Conservation (phyloP, 1,284 basidiomycete genomes). For the Microbotryomycetes sp. region DNA sequence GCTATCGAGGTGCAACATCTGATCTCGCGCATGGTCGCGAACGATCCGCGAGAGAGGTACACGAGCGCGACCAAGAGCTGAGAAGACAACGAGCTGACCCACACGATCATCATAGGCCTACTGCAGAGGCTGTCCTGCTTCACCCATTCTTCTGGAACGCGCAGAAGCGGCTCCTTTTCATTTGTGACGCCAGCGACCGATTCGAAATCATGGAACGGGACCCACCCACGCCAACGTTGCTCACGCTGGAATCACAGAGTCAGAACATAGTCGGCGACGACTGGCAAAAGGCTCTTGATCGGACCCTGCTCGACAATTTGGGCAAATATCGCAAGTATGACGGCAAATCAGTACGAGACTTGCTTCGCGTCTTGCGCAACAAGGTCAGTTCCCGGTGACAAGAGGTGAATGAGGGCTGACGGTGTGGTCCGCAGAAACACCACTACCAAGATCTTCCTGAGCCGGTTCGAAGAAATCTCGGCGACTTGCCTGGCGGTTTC, state of each 20-base stretch:
- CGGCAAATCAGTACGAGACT: constrained; percentile 77
- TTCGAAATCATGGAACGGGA: constrained; percentile 97
- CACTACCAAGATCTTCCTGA: constrained; percentile 95
- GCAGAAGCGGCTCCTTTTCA: constrained; percentile 73
- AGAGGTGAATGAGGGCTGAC: neutral
- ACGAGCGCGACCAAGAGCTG: too few species aligned
- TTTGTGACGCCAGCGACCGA: constrained; percentile 93
- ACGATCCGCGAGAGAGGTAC: constrained; percentile 60
- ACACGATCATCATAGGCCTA: constrained; percentile 54
- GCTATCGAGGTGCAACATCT: constrained; percentile 75
- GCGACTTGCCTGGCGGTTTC: constrained; percentile 85
- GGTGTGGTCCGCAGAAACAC: constrained; percentile 62
- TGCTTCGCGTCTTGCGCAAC: constrained; percentile 85
- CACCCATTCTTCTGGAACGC: constrained; percentile 98
- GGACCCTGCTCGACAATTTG: constrained; percentile 81
- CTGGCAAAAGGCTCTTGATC: constrained; percentile 76
- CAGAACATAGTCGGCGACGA: constrained; percentile 59
- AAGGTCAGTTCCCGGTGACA: constrained; percentile 56
- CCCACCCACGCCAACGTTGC: constrained; percentile 68
- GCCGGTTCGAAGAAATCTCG: constrained; percentile 75
- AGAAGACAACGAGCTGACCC: neutral
- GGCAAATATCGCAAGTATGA: constrained; percentile 98
- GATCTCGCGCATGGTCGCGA: constrained; percentile 65
- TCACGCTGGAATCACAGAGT: constrained; percentile 66
- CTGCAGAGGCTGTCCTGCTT: constrained; percentile 72